Conservation (phyloP, 2,329 filamentous ascomycete genomes). For the Cordyceps militaris region DNA sequence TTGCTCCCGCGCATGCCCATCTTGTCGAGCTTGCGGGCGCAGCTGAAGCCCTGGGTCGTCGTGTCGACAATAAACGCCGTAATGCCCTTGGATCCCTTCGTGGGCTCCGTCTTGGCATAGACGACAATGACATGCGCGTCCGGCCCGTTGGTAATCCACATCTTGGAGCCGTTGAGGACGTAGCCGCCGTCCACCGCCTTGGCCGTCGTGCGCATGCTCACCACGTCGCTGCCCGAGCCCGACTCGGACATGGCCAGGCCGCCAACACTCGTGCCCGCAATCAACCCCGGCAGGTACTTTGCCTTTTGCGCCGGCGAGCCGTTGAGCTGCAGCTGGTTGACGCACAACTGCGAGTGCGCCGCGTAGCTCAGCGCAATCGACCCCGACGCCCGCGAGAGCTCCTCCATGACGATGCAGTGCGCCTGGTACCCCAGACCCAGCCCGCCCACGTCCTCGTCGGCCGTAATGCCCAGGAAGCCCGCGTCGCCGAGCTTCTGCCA, state of each 20-base stretch:
- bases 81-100: constrained; percentile 78
- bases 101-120: constrained; percentile 90
- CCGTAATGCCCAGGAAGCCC: constrained; percentile 86
- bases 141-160: constrained; percentile 99
- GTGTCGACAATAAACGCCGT: constrained; percentile 87
- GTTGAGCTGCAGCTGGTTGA: constrained; percentile 93
- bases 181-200: constrained; percentile 78
- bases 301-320: constrained; percentile 72
- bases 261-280: constrained; percentile 74
- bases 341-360: constrained; percentile 90
- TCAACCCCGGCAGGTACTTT: constrained; percentile 70
- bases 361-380: constrained; percentile 88
- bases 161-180: constrained; percentile 82
- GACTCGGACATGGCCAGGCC: constrained; percentile 94
- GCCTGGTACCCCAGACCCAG: constrained; percentile 92
- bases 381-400: constrained; percentile 78
- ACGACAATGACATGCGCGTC: constrained; percentile 90
- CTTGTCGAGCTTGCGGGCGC: constrained; percentile 89
- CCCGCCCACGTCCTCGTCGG: constrained; percentile 85
- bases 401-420: constrained; percentile 92
- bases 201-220: constrained; percentile 87
- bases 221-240: constrained; percentile 84
- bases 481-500: constrained; percentile 92
- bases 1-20: constrained; percentile 97
- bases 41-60: constrained; percentile 67